Percentiles rank a stretch among this genome's conserved stretches.
phyloP scores from a whole-genome alignment of 441 rosid species.

The Lepidium campestre region DNA sequence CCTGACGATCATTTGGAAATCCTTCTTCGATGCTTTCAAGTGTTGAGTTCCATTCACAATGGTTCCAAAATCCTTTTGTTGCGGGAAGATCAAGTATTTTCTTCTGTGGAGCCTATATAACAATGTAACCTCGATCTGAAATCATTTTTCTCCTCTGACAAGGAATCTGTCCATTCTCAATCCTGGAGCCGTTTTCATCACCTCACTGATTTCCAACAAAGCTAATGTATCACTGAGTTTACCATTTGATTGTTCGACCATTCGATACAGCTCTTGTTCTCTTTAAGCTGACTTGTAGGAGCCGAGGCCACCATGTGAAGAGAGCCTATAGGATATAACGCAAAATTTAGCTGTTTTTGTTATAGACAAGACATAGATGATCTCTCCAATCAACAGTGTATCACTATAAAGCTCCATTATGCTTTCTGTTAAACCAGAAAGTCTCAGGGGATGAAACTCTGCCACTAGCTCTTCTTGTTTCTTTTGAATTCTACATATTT shows the following conservation, averaged over 20 bases:
- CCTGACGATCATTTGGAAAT: conserved; percentile 30
- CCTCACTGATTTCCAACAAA: background rate
- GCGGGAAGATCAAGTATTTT: conserved; percentile 31
- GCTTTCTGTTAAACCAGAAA: conserved; percentile 4
- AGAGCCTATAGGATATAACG: conserved; percentile 32
- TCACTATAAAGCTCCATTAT: no score
- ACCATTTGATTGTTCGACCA: conserved; percentile 37
- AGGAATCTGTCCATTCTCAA: conserved; percentile 19
- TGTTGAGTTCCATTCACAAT: conserved; percentile 45
- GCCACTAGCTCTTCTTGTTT: background rate
- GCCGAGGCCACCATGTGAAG: conserved; percentile 20
- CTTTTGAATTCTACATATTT: background rate
- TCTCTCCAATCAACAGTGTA: conserved; percentile 14
- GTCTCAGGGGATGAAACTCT: conserved; percentile 20
- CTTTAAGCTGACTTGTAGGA: conserved; percentile 18
- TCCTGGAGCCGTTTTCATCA: conserved; percentile 22
- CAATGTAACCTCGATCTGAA: conserved; percentile 19
- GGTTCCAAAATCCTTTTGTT: conserved; percentile 39
- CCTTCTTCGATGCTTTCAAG: conserved; percentile 35
- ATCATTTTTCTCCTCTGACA: conserved; percentile 13
- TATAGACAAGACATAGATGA: conserved; percentile 9
- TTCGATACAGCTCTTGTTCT: conserved; percentile 28
- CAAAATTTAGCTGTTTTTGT: conserved; percentile 8
- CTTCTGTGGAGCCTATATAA: conserved; percentile 41
- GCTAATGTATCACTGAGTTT: conserved; percentile 26